A percentile compares a stretch with the other conserved stretches of the same genome.
phyloP scores from a whole-genome alignment of 179 eudicot species.

The Beta lomatogona region DNA sequence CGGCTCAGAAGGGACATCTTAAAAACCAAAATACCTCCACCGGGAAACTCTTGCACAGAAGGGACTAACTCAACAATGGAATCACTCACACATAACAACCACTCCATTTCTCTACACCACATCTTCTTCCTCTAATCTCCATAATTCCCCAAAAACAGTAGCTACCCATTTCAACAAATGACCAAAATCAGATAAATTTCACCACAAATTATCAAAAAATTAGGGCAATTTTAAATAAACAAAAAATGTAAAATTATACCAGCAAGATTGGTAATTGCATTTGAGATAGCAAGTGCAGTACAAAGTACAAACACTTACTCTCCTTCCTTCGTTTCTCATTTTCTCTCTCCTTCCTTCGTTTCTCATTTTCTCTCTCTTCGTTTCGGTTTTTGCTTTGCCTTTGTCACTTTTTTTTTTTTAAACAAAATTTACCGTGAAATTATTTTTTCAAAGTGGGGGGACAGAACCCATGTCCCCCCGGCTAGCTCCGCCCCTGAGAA shows the following conservation, averaged over 20 bases:
- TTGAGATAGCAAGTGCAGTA: slow-evolving; percentile 90
- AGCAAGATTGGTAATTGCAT: slow-evolving; percentile 91
- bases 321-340: too few species aligned
- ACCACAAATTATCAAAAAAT: too few species aligned
- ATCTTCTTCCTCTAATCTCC: slow-evolving; percentile 85
- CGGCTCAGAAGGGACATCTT: too few species aligned
- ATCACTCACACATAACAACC: slow-evolving; percentile 83
- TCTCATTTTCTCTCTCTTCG: too few species aligned
- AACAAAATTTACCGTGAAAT: too few species aligned
- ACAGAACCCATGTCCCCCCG: too few species aligned
- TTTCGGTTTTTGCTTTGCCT: too few species aligned
- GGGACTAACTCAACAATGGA: slow-evolving; percentile 94
- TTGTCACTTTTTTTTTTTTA: too few species aligned
- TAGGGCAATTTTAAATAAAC: not conserved
- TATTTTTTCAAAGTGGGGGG: too few species aligned
- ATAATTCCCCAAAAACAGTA: slow-evolving; percentile 86
- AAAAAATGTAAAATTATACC: slow-evolving; percentile 38
- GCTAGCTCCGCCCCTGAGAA: too few species aligned
- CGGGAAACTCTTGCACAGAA: slow-evolving; percentile 69
- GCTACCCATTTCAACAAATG: slow-evolving; percentile 37
- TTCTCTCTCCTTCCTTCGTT: too few species aligned
- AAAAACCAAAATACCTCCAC: slow-evolving; percentile 44
- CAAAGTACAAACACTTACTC: slow-evolving; percentile 31
- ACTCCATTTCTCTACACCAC: slow-evolving; percentile 97
- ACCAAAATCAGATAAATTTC: too few species aligned